Conservation (phyloP, 257 asterid genomes). For the Penstemon eatonii region DNA sequence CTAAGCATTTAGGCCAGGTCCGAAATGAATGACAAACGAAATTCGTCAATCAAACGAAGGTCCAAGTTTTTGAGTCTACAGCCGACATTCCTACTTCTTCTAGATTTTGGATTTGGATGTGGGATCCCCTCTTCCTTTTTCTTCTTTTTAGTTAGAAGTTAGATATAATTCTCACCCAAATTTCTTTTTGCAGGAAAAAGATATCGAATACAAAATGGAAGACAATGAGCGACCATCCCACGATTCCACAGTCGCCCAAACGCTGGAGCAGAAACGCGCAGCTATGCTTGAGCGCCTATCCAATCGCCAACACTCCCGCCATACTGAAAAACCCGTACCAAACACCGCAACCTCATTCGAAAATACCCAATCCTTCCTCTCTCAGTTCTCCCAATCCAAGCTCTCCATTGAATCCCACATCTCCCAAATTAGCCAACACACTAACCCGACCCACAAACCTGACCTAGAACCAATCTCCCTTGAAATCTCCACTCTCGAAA, state of each 20-base stretch:
- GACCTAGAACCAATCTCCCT: slow-evolving; percentile 52
- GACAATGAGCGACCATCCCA: no score
- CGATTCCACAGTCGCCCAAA: slow-evolving; percentile 11
- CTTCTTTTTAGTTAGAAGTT: no score
- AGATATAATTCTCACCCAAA: no score
- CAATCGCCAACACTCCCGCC: slow-evolving; percentile 66
- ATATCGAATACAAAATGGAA: no score
- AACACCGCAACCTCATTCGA: slow-evolving; percentile 34
- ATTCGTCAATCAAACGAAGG: no score
- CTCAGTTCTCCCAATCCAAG: slow-evolving; percentile 63
- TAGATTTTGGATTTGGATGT: no score
- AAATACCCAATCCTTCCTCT: slow-evolving; percentile 63
- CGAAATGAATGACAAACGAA: no score
- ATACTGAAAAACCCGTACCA: slow-evolving; percentile 38
- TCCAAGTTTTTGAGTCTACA: no score
- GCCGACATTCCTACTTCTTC: no score
- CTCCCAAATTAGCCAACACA: slow-evolving; percentile 42
- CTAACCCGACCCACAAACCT: slow-evolving; percentile 44
- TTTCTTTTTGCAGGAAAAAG: no score
- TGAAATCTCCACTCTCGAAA: slow-evolving; percentile 68
- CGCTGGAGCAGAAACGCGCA: slow-evolving; percentile 63
- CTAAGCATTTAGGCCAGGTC: no score
- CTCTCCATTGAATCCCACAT: slow-evolving; percentile 59
- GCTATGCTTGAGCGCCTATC: slow-evolving; percentile 86
- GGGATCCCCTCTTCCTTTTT: no score